These are phyloP conservation scores for Leccinum arenicola DNA, from an alignment of 768 basidiomycete genomes.

Conservation along the genomic window DNA sequence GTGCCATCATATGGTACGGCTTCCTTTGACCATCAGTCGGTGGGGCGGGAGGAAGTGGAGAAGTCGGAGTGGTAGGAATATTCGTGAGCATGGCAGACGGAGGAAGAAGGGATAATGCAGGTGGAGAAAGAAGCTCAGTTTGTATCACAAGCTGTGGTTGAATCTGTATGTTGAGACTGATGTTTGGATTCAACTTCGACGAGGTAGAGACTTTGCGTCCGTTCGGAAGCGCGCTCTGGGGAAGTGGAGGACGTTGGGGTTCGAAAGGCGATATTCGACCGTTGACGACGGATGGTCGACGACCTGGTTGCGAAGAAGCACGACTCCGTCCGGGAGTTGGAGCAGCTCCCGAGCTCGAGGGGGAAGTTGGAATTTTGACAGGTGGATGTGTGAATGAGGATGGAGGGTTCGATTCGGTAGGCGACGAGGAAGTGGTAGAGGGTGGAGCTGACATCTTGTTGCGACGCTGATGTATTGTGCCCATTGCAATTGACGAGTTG, in stretches of 20 bases:
- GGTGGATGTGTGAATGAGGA: constrained; percentile 33
- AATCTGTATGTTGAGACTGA: constrained; percentile 41
- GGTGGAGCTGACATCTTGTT: constrained; percentile 64
- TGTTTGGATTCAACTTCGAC: constrained; percentile 52
- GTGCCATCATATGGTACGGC: constrained; percentile 88
- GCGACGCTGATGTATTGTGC: constrained; percentile 69
- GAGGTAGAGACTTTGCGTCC: constrained; percentile 62
- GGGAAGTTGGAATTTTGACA: constrained; percentile 36
- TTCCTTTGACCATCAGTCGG: constrained; percentile 74
- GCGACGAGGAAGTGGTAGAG: constrained; percentile 31
- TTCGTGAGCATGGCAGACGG: constrained; percentile 48
- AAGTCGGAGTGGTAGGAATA: constrained; percentile 71
- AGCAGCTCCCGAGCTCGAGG: constrained; percentile 36
- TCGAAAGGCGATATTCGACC: constrained; percentile 53
- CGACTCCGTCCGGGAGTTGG: constrained; percentile 50
- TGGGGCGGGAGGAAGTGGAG: constrained; percentile 71
- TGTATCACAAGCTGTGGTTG: constrained; percentile 50
- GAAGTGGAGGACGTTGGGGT: constrained; percentile 49
- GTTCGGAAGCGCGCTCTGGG: constrained; percentile 39
- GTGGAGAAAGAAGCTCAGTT: constrained; percentile 47
- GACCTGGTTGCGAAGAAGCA: constrained; percentile 76
- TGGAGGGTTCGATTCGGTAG: constrained; percentile 38
- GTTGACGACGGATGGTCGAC: constrained; percentile 58
- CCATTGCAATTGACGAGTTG: constrained; percentile 55
- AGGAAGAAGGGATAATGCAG: constrained; percentile 40